Evolutionary conservation across 2,329 filamentous ascomycete species (phyloP), one percentile per base, ranked within the genome.

Genomic region (Diaporthe sp.): DNA sequence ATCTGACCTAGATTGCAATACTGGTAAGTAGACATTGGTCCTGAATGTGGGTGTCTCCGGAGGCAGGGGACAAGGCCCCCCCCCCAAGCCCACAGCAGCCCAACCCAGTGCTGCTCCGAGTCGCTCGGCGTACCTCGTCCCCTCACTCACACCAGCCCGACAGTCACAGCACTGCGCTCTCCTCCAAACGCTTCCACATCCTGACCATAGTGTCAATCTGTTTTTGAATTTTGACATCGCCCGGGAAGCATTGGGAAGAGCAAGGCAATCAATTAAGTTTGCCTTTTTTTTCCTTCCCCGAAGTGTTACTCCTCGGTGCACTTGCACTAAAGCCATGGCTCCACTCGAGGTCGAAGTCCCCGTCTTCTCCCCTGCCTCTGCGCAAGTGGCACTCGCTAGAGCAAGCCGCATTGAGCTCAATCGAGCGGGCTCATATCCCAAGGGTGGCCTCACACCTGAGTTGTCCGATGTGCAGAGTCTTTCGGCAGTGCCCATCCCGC

Each of bases 321-420:
- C 61, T 10, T 31, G 42, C 25, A 19, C 42, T 4, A 10, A 6
- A 37, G 37, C 31, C 7, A 74, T 74, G 67, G 49, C 44, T 1
- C 55, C 22, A 10, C 85, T 91, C 25, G 90, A 92, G 79, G 85
- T 91, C 25, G 90, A 92, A 79, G 84, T 91, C 58, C 89, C 90
- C 73, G 85, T 89, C 78, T 92, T 91, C 81, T 87, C 87, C 55
- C 80, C 84, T 34, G 75, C 77, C 17, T 83, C 84, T 7, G 88
- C 86, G 46, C 78, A 82, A 49, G 76, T 78, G 13, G 87, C 88
- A 12, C 82, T 86, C 57, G 70, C 76, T 34, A 80, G 84, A n/a
- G 88, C 86, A 68, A 81, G 83, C 4, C 87, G 89, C 57, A 82
- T 91, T 67, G 89, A 92, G 79, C 84, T 92, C 78, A 91, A 91